These are phyloP conservation scores for Vitis cinerea DNA, from an alignment of 164 flowering plant species.

Conservation along the genomic window DNA sequence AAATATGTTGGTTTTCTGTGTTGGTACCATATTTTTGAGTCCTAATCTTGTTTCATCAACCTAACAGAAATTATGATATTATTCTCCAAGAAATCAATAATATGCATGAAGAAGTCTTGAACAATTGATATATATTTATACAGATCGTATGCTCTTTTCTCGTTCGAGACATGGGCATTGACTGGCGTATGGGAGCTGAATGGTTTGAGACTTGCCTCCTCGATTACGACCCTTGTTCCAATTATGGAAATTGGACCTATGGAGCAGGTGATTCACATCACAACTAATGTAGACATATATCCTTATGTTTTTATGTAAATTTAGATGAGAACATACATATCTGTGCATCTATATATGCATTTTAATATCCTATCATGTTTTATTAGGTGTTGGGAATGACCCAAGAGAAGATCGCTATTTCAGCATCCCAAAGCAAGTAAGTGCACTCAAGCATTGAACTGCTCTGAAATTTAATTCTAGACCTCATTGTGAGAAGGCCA, in stretches of 20 bases:
- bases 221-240: conserved; percentile 97
- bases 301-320: too few species aligned
- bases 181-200: conserved; percentile 99
- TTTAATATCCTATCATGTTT: background rate
- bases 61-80: too few species aligned
- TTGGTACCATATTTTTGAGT: too few species aligned
- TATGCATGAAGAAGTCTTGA: too few species aligned
- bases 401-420: conserved; percentile 97
- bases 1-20: too few species aligned
- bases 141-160: conserved; percentile 98
- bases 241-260: conserved; percentile 98
- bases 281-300: too few species aligned
- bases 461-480: too few species aligned
- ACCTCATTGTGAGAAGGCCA: too few species aligned
- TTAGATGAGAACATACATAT: too few species aligned
- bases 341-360: background rate
- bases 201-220: conserved; percentile 96
- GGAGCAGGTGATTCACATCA: conserved; percentile 68
- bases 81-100: too few species aligned
- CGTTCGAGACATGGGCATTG: conserved; percentile 95
- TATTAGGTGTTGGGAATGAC: conserved; percentile 92
- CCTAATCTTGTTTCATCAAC: too few species aligned
- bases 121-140: background rate
- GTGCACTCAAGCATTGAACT: conserved; percentile 6
- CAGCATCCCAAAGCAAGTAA: conserved; percentile 95